These are phyloP conservation scores for Ascochyta pisi DNA, from an alignment of 2,329 filamentous ascomycete genomes.

Conservation along the genomic window DNA sequence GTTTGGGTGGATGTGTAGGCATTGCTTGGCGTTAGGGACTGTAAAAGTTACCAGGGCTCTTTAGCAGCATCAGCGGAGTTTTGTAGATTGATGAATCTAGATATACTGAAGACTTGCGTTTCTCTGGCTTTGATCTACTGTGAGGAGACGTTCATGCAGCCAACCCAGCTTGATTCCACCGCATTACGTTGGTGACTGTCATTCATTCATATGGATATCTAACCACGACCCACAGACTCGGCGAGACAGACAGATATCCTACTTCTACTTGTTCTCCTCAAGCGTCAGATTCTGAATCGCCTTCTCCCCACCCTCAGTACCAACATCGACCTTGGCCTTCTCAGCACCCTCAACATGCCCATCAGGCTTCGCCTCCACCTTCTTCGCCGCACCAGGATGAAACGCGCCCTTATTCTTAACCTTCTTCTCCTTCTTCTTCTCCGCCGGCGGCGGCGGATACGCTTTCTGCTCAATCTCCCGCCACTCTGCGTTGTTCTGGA, in stretches of 20 bases:
- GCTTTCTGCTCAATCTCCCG: slow-evolving; percentile 77
- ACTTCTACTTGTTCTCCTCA: slow-evolving; percentile 33
- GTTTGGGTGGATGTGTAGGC: slow-evolving; percentile 5
- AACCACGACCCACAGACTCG: background rate
- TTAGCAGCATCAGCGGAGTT: slow-evolving; percentile 18
- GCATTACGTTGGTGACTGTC: background rate
- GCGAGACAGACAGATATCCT: background rate
- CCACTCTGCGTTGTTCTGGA: slow-evolving; percentile 76
- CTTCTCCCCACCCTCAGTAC: slow-evolving; percentile 44
- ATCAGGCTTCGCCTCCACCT: slow-evolving; percentile 54
- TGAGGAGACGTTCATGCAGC: background rate
- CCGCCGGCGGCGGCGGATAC: slow-evolving; percentile 74
- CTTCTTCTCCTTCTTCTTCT: slow-evolving; percentile 71
- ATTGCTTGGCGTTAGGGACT: slow-evolving; percentile 20
- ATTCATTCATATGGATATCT: slow-evolving; percentile 1
- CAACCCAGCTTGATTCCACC: background rate
- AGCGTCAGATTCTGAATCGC: slow-evolving; percentile 44
- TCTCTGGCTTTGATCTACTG: background rate
- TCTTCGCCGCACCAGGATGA: slow-evolving; percentile 56
- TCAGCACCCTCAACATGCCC: slow-evolving; percentile 54
- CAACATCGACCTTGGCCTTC: slow-evolving; percentile 52
- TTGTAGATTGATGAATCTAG: slow-evolving; percentile 2
- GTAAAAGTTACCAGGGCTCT: slow-evolving; percentile 18
- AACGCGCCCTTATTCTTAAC: slow-evolving; percentile 77
- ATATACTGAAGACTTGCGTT: background rate